A percentile compares a stretch with the other conserved stretches of the same genome.
Conservation (phyloP, 129 eudicot genomes). For the Tanacetum coccineum region DNA sequence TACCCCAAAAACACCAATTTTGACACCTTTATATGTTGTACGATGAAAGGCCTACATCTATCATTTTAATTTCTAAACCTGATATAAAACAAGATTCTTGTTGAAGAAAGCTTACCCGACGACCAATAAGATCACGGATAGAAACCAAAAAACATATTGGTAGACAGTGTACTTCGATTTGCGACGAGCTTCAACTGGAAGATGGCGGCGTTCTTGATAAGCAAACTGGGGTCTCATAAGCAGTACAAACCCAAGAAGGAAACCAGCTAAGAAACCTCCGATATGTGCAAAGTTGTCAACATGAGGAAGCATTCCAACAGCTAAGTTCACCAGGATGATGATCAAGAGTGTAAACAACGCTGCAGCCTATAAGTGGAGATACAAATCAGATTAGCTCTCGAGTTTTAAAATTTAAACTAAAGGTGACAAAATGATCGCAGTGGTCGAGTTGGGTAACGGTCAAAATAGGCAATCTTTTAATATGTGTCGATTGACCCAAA, state of each 20-base stretch:
- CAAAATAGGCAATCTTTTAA: neutral
- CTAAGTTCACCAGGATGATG: conserved; percentile 70
- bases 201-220: conserved; percentile 52
- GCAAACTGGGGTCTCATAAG: conserved; percentile 76
- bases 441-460: too few species aligned
- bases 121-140: conserved; percentile 49
- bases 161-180: conserved; percentile 53
- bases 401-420: too few species aligned
- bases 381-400: neutral
- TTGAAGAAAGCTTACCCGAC: conserved; percentile 54
- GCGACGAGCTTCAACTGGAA: conserved; percentile 46
- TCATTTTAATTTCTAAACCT: neutral
- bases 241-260: conserved; percentile 74
- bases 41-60: too few species aligned
- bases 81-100: neutral
- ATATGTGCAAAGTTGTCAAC: conserved; percentile 90
- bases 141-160: conserved; percentile 54
- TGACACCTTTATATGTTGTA: neutral
- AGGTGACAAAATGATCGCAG: too few species aligned
- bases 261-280: conserved; percentile 80
- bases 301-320: conserved; percentile 85
- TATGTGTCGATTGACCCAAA: neutral
- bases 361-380: conserved; percentile 47
- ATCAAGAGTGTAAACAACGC: conserved; percentile 68
- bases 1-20: neutral